Percentiles rank a stretch among this genome's conserved stretches.
Conservation (phyloP, 2,329 filamentous ascomycete genomes). For the Pseudogymnoascus sp. region DNA sequence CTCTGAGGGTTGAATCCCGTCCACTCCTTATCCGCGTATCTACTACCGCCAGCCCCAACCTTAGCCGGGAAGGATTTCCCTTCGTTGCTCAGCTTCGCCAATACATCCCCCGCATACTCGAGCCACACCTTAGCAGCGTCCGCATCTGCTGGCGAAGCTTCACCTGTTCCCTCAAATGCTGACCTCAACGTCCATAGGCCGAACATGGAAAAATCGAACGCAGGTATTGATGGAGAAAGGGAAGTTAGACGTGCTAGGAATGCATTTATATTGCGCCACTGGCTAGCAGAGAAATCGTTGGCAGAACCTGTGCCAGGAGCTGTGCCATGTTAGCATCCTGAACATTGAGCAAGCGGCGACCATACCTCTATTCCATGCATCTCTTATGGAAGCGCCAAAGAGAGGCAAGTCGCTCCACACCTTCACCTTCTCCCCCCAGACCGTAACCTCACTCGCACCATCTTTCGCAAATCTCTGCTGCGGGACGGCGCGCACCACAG, state of each 20-base stretch:
- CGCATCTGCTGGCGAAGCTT: conserved; percentile 12
- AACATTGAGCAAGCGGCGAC: neutral
- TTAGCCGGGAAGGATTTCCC: conserved; percentile 13
- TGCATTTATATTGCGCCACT: conserved; percentile 18
- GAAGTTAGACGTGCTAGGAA: conserved; percentile 25
- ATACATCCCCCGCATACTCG: conserved; percentile 12
- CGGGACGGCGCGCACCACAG: conserved; percentile 18
- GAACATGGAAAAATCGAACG: conserved; percentile 24
- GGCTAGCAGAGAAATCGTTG: conserved; percentile 13
- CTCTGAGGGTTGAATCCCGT: conserved; percentile 24
- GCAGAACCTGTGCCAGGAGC: conserved; percentile 7
- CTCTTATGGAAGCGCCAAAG: conserved; percentile 23
- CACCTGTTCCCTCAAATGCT: conserved; percentile 21
- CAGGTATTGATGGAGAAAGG: conserved; percentile 9
- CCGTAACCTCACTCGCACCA: conserved; percentile 13
- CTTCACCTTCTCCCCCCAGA: conserved; percentile 16
- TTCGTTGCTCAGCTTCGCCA: conserved; percentile 15
- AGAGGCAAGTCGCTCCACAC: conserved; percentile 26
- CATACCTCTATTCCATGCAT: conserved; percentile 25
- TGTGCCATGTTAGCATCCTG: conserved; percentile 12
- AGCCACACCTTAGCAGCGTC: conserved; percentile 23
- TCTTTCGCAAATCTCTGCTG: conserved; percentile 13
- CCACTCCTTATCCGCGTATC: conserved; percentile 20
- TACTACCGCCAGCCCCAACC: conserved; percentile 15
- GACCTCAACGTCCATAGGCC: conserved; percentile 25